phyloP scores from a whole-genome alignment of 805 yeast genomes.

The Ogataea paradorogensis region DNA sequence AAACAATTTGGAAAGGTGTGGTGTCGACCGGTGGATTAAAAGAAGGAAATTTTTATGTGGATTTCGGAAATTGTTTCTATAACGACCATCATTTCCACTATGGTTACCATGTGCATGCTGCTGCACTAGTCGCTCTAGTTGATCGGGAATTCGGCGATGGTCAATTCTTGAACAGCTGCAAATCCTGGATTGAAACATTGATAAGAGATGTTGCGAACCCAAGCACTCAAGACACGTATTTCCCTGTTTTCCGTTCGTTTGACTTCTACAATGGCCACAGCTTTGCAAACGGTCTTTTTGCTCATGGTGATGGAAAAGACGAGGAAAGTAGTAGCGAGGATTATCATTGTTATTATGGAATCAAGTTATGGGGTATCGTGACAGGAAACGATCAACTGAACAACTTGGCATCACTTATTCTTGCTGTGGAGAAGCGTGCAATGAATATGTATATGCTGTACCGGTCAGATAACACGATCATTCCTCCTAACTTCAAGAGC shows the following conservation, averaged over 20 bases:
- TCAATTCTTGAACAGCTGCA: constrained; percentile 45
- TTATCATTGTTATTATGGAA: constrained; percentile 63
- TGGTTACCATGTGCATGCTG: constrained; percentile 80
- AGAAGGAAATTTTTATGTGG: constrained; percentile 38
- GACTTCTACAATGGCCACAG: constrained; percentile 76
- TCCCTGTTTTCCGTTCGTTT: constrained; percentile 64
- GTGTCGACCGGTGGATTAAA: constrained; percentile 59
- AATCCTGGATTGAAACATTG: constrained; percentile 57
- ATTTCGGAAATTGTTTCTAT: constrained; percentile 73
- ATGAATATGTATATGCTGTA: constrained; percentile 56
- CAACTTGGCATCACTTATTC: constrained; percentile 54
- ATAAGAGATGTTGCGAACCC: constrained; percentile 72
- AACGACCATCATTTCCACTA: constrained; percentile 89
- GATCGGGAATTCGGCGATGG: constrained; percentile 51
- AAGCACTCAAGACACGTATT: constrained; percentile 44
- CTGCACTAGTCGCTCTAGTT: constrained; percentile 70
- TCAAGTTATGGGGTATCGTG: constrained; percentile 66
- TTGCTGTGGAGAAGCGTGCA: constrained; percentile 52
- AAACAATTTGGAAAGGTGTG: constrained; percentile 73
- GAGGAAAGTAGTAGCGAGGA: constrained; percentile 74
- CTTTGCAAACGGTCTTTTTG: constrained; percentile 69
- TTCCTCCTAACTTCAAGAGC: constrained; percentile 48
- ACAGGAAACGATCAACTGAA: constrained; percentile 52
- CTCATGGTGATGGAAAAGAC: constrained; percentile 64
- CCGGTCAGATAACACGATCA: constrained; percentile 43